Conservation (phyloP, 2,329 filamentous ascomycete genomes). For the Nemania bipapillata region DNA sequence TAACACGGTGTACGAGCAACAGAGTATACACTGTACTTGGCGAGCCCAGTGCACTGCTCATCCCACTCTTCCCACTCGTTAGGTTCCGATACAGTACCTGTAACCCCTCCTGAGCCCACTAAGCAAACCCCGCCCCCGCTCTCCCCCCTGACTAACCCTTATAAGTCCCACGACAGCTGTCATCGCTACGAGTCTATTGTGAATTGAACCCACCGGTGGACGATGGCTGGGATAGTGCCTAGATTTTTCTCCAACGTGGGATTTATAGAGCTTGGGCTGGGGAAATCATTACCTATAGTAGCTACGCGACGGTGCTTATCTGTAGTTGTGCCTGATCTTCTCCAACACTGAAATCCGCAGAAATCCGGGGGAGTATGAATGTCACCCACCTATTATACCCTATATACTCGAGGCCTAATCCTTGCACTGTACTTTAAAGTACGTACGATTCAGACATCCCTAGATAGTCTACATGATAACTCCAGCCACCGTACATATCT, state of each 20-base stretch:
- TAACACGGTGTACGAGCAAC: not conserved
- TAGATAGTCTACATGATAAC: no score
- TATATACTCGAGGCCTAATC: not conserved
- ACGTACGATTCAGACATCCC: not conserved
- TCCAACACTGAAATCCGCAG: conserved; percentile 8
- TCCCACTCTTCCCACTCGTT: not conserved
- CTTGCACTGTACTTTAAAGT: not conserved
- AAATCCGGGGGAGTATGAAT: conserved; percentile 5
- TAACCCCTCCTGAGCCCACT: not conserved
- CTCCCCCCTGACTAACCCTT: not conserved
- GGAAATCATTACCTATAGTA: not conserved
- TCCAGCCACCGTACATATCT: not conserved
- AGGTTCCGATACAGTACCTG: not conserved
- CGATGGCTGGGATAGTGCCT: conserved; percentile 1
- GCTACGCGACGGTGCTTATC: not conserved
- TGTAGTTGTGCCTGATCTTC: conserved; percentile 30
- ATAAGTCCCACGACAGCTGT: conserved; percentile 2
- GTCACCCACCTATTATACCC: not conserved
- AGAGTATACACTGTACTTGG: not conserved
- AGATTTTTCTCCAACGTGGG: conserved; percentile 6
- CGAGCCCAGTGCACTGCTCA: not conserved
- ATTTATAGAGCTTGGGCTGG: conserved; percentile 9
- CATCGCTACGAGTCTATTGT: not conserved
- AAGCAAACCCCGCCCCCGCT: conserved; percentile 5
- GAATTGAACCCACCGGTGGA: conserved; percentile 1